Percentiles rank a stretch among this genome's conserved stretches.
Evolutionary conservation across 1,284 basidiomycete species (phyloP).

Genomic region (Gomphus sp.): DNA sequence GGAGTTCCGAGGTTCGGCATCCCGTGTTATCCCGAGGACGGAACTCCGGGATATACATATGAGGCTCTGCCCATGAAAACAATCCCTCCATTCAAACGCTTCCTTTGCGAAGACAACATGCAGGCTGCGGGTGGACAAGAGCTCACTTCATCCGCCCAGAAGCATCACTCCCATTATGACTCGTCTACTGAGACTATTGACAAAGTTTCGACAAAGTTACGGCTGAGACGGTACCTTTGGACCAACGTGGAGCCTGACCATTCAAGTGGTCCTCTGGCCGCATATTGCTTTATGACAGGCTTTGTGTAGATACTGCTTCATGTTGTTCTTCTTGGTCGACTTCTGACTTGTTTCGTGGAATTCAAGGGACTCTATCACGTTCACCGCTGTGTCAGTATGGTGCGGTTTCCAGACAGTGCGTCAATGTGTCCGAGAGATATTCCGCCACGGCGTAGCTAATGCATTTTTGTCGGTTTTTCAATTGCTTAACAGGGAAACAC

Average conservation of each 20-base stretch:
- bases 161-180: not conserved
- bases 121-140: not conserved
- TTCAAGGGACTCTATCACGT: conserved; percentile 59
- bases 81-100: not conserved
- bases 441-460: not conserved
- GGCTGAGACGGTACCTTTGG: conserved; percentile 23
- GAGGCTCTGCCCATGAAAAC: not conserved
- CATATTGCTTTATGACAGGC: conserved; percentile 82
- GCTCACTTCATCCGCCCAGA: not conserved
- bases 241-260: conserved; percentile 53
- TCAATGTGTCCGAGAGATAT: not conserved
- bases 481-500: conserved; percentile 5
- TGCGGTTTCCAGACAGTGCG: conserved; percentile 67
- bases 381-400: conserved; percentile 80
- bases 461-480: conserved; percentile 15
- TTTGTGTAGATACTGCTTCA: conserved; percentile 46
- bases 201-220: not conserved
- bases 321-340: not conserved
- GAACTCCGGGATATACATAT: not conserved
- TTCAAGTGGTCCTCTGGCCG: conserved; percentile 52
- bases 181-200: not conserved
- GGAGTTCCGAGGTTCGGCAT: not conserved
- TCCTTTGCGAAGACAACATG: not conserved
- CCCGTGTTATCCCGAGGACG: not conserved
- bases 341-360: not conserved